A percentile compares a stretch with the other conserved stretches of the same genome.
Evolutionary conservation across 1,284 basidiomycete genomes (phyloP).

Genomic region (Leccinum huronense): DNA sequence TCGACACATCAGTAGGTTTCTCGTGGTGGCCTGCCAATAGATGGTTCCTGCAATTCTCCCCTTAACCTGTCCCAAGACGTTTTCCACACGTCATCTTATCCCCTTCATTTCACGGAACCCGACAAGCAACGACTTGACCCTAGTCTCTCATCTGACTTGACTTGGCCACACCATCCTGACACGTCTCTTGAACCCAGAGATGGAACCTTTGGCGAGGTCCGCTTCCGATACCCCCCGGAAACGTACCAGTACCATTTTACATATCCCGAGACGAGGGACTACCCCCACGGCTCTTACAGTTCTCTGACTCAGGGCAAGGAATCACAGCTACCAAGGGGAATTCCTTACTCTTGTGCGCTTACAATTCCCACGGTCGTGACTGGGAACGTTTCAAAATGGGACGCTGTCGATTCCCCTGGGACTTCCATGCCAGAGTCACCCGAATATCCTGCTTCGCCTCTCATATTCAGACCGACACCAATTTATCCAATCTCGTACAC

Average conservation of each 20-base stretch:
- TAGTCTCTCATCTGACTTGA: conserved; percentile 17
- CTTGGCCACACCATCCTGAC: conserved; percentile 25
- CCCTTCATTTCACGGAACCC: conserved; percentile 14
- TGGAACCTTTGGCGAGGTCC: conserved; percentile 14
- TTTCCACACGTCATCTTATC: conserved; percentile 15
- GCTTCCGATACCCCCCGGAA: conserved; percentile 10
- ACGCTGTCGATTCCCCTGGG: conserved; percentile 2
- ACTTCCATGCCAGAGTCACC: conserved; percentile 11
- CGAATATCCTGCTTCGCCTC: conserved; percentile 19
- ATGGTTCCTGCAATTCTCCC: conserved; percentile 11
- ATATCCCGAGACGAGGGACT: conserved; percentile 13
- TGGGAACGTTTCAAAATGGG: conserved; percentile 7
- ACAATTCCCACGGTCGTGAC: conserved; percentile 5
- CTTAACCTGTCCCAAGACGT: conserved; percentile 13
- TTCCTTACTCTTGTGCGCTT: conserved; percentile 8
- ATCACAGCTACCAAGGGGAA: conserved; percentile 13
- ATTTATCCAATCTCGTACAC: conserved; percentile 31
- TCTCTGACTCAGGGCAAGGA: conserved; percentile 19
- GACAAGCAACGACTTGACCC: conserved; percentile 20
- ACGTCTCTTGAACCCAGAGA: conserved; percentile 11
- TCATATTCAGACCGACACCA: conserved; percentile 31
- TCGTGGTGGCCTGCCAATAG: conserved; percentile 13
- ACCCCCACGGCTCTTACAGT: conserved; percentile 7
- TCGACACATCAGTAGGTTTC: conserved; percentile 17
- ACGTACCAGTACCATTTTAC: conserved; percentile 10